Percentiles rank a stretch among this genome's conserved stretches.
Conservation (phyloP, 176 grass and related monocot genomes). For the Poa pratensis region DNA sequence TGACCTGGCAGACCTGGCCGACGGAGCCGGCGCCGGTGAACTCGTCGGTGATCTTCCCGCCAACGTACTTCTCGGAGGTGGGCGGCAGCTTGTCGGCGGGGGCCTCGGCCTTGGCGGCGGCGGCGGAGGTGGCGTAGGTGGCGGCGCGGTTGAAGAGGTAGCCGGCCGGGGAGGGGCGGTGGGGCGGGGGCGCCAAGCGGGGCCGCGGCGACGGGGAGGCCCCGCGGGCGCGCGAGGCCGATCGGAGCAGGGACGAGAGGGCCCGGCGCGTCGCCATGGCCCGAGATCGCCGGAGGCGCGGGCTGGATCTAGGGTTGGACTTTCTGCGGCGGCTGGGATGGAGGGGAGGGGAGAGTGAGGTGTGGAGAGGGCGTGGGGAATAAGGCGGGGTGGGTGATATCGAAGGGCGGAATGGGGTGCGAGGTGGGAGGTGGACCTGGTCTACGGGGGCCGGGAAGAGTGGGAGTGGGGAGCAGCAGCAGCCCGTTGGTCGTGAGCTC, state of each 20-base stretch:
- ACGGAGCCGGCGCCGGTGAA: slow-evolving; percentile 94
- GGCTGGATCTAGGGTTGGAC: slow-evolving; percentile 62
- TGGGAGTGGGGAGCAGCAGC: slow-evolving; percentile 16
- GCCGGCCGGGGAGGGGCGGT: slow-evolving; percentile 68
- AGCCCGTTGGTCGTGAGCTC: not conserved
- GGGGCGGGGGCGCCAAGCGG: slow-evolving; percentile 31
- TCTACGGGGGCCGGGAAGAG: slow-evolving; percentile 31
- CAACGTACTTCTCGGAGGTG: slow-evolving; percentile 38
- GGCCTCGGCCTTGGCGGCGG: not conserved
- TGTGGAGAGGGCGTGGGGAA: slow-evolving; percentile 29
- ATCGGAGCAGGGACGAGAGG: slow-evolving; percentile 74
- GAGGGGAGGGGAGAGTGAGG: slow-evolving; percentile 28
- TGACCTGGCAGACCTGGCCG: slow-evolving; percentile 95
- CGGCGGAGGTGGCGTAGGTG: slow-evolving; percentile 63
- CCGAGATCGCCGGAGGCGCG: slow-evolving; percentile 51
- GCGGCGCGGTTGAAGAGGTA: slow-evolving; percentile 74
- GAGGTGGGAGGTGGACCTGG: slow-evolving; percentile 23
- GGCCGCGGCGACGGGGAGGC: slow-evolving; percentile 58
- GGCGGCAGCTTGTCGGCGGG: slow-evolving; percentile 32
- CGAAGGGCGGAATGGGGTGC: slow-evolving; percentile 37
- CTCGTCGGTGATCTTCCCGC: slow-evolving; percentile 93
- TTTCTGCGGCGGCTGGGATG: slow-evolving; percentile 45
- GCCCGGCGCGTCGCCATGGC: slow-evolving; percentile 91
- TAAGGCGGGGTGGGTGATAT: slow-evolving; percentile 45
- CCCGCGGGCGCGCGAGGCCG: slow-evolving; percentile 48